A percentile compares a stretch with the other conserved stretches of the same genome.
Conservation (phyloP, 164 flowering plant genomes). For the Aristolochia fimbriata region DNA sequence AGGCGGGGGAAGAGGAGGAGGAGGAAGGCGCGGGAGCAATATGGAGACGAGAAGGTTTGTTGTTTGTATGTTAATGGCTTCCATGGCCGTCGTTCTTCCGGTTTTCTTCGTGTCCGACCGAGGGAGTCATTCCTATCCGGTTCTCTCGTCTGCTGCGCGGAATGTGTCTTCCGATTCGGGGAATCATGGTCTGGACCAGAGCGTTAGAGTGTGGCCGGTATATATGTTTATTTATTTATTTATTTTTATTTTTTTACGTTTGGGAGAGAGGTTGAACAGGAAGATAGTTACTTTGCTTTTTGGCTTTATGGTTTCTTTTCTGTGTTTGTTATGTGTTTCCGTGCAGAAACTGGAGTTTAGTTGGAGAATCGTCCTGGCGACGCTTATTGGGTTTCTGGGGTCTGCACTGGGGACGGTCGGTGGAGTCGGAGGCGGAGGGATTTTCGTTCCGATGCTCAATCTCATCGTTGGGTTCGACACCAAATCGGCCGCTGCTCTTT, state of each 20-base stretch:
- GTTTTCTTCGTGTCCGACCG: conserved; percentile 18
- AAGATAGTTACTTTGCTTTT: not conserved
- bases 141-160: not conserved
- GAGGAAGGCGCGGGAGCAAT: too few relatives aligned
- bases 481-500: conserved; percentile 95
- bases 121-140: not conserved
- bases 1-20: too few relatives aligned
- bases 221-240: conserved; percentile 9
- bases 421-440: conserved; percentile 96
- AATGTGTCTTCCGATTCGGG: not conserved
- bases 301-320: not conserved
- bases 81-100: conserved; percentile 6
- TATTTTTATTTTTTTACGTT: not conserved
- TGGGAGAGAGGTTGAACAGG: not conserved
- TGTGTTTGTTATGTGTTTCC: not conserved
- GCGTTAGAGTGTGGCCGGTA: conserved; percentile 63
- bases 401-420: conserved; percentile 94
- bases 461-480: conserved; percentile 85
- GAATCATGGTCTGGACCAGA: not conserved
- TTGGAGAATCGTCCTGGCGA: conserved; percentile 67
- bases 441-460: conserved; percentile 94
- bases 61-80: conserved; percentile 7
- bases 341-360: conserved; percentile 57
- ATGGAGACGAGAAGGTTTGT: conserved; percentile 11
- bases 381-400: conserved; percentile 79